A percentile compares a stretch with the other conserved stretches of the same genome.
Evolutionary conservation across 495 filamentous ascomycete species (phyloP).

Genomic region (Gamarada debralockiae): DNA sequence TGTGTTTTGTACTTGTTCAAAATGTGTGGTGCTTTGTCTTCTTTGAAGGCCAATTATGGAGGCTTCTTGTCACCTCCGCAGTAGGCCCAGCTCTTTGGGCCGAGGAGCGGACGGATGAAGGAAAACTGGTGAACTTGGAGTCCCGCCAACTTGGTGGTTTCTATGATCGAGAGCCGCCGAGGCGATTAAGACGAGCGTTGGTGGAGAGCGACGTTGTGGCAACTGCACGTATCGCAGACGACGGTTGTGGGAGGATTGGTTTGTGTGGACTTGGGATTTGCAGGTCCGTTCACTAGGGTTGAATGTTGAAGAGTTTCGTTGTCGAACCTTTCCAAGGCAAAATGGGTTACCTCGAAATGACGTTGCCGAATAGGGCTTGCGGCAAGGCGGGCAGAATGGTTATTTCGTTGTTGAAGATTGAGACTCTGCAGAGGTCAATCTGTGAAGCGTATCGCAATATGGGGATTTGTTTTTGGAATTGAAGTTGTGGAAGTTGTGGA

Average conservation of each 20-base stretch:
- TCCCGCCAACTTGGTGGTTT: conserved; percentile 73
- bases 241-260: no score
- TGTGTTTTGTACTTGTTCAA: conserved; percentile 4
- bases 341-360: conserved; percentile 1
- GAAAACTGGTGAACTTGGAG: conserved; percentile 70
- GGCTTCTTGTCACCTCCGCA: conserved; percentile 95
- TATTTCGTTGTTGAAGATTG: no score
- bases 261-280: no score
- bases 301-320: neutral
- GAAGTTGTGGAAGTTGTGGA: no score
- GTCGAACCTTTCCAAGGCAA: neutral
- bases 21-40: conserved; percentile 1
- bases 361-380: conserved; percentile 1
- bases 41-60: conserved; percentile 73
- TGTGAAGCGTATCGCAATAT: no score
- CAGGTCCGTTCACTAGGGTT: no score
- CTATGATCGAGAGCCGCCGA: conserved; percentile 3
- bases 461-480: no score
- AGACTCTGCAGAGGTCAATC: no score
- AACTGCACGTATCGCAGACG: no score
- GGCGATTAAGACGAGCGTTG: conserved; percentile 3
- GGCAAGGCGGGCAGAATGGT: no score
- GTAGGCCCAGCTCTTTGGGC: conserved; percentile 87
- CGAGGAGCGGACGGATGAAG: conserved; percentile 87
- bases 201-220: neutral